phyloP scores from a whole-genome alignment of 768 basidiomycete genomes.

The Russula abietina region DNA sequence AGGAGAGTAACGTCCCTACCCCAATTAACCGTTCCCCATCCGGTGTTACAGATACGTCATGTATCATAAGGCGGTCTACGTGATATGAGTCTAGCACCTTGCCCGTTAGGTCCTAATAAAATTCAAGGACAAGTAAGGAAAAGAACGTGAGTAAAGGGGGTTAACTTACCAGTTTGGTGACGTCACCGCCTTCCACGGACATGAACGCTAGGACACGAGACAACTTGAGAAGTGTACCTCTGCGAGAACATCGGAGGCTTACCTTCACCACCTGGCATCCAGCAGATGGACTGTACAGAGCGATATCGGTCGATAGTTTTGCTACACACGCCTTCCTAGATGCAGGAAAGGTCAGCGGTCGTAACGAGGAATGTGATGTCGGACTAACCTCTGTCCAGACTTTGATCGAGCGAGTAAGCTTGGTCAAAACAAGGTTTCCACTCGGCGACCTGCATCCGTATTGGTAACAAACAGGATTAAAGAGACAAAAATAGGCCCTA shows the following conservation, averaged over 20 bases:
- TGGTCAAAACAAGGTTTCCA: slow-evolving; percentile 57
- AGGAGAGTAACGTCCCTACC: slow-evolving; percentile 61
- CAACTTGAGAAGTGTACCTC: not conserved
- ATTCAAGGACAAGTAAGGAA: not conserved
- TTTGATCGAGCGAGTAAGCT: slow-evolving; percentile 58
- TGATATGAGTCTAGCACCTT: slow-evolving; percentile 52
- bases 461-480: not conserved
- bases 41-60: slow-evolving; percentile 65
- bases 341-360: slow-evolving; percentile 8
- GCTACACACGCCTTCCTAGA: slow-evolving; percentile 61
- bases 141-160: not conserved
- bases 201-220: slow-evolving; percentile 47
- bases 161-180: slow-evolving; percentile 51
- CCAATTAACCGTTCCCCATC: slow-evolving; percentile 59
- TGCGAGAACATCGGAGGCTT: slow-evolving; percentile 21
- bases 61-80: slow-evolving; percentile 56
- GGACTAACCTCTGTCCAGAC: slow-evolving; percentile 61
- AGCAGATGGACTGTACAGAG: slow-evolving; percentile 56
- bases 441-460: slow-evolving; percentile 50
- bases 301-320: slow-evolving; percentile 55
- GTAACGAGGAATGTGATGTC: not conserved
- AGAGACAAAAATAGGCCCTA: slow-evolving; percentile 27
- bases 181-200: slow-evolving; percentile 59
- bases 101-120: slow-evolving; percentile 49
- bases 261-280: slow-evolving; percentile 64